phyloP scores from a whole-genome alignment of 2,329 filamentous ascomycete species.

The Epichloe sylvatica region DNA sequence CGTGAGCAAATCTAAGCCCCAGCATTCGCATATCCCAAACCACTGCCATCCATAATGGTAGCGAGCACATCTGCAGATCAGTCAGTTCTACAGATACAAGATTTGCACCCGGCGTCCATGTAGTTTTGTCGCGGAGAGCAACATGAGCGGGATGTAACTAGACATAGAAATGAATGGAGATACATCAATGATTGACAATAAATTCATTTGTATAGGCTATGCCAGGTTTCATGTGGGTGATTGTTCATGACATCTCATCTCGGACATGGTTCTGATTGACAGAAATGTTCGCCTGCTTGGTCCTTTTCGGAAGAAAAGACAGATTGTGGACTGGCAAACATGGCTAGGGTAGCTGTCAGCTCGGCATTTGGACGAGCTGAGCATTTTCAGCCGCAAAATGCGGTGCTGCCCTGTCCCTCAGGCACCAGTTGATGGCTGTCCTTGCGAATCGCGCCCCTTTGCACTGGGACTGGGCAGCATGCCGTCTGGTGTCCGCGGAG shows the following conservation, averaged over 20 bases:
- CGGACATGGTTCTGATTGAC: too few relatives aligned
- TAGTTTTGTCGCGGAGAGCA: neutral
- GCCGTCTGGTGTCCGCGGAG: neutral
- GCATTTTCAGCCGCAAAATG: conserved; percentile 3
- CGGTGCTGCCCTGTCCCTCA: neutral
- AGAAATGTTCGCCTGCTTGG: too few relatives aligned
- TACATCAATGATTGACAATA: too few relatives aligned
- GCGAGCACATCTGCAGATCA: neutral
- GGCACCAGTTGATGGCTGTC: neutral
- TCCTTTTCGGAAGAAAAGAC: too few relatives aligned
- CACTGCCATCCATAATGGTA: neutral
- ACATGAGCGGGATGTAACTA: neutral
- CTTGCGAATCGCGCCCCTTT: neutral
- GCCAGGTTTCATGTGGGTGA: too few relatives aligned
- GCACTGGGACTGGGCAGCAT: neutral
- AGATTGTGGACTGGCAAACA: neutral
- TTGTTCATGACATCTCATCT: too few relatives aligned
- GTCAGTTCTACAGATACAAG: neutral
- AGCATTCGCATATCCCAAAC: neutral
- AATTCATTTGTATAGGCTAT: too few relatives aligned
- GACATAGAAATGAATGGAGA: neutral
- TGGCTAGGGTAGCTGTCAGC: neutral
- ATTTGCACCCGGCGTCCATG: neutral
- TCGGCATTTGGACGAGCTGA: neutral
- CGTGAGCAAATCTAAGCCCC: neutral